A percentile compares a stretch with the other conserved stretches of the same genome.
These are phyloP conservation scores for Flaveria linearis DNA, from an alignment of 129 eudicot genomes.

Conservation along the genomic window DNA sequence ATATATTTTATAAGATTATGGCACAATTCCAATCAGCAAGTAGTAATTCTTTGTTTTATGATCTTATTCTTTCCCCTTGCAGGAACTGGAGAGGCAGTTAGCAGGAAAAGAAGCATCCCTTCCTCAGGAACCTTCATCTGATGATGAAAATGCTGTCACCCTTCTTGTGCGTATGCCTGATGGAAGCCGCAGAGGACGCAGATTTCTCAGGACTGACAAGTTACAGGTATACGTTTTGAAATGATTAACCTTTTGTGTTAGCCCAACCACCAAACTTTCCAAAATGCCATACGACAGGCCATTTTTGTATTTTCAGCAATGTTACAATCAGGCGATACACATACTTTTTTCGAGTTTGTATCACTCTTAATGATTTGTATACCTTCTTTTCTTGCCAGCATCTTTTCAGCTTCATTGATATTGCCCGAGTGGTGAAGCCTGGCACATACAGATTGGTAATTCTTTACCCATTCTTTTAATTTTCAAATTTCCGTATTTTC, in stretches of 20 bases:
- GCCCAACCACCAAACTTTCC: neutral
- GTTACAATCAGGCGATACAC: neutral
- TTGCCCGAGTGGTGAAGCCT: slow-evolving; percentile 78
- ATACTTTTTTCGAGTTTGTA: neutral
- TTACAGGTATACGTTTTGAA: slow-evolving; percentile 59
- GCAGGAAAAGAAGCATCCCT: slow-evolving; percentile 95
- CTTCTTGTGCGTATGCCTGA: slow-evolving; percentile 98
- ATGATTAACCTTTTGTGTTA: neutral
- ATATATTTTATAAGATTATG: neutral
- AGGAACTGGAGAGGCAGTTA: slow-evolving; percentile 90
- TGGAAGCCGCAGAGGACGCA: slow-evolving; percentile 84
- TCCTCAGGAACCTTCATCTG: slow-evolving; percentile 86
- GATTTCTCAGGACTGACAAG: slow-evolving; percentile 78
- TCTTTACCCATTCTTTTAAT: neutral
- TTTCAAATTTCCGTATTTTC: neutral
- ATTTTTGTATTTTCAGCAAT: neutral
- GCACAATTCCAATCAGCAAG: neutral
- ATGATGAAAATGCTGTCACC: slow-evolving; percentile 86
- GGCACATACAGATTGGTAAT: slow-evolving; percentile 91
- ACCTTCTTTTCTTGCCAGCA: slow-evolving; percentile 42
- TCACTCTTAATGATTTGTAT: neutral
- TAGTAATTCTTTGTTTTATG: neutral
- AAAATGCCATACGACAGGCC: neutral
- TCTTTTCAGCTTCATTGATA: slow-evolving; percentile 83
- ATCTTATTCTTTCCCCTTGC: slow-evolving; percentile 20